Conservation (phyloP, 1,284 basidiomycete genomes). For the Porogramme epimiltina region DNA sequence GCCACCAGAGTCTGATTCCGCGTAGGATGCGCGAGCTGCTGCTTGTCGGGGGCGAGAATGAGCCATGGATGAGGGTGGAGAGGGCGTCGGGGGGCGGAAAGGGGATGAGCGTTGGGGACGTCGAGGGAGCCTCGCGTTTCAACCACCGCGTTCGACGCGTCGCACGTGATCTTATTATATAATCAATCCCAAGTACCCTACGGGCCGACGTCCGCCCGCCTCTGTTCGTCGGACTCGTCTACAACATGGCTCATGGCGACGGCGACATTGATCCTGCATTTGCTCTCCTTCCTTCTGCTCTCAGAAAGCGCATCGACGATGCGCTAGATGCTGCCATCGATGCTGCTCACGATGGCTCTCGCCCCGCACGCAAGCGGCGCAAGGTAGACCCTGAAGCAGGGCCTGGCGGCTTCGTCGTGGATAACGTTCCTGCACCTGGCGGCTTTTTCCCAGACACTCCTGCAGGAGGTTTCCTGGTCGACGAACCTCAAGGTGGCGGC, state of each 20-base stretch:
- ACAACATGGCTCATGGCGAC: conserved; percentile 6
- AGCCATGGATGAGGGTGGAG: conserved; percentile 24
- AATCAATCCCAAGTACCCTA: neutral
- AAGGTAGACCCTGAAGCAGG: conserved; percentile 16
- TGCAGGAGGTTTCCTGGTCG: conserved; percentile 8
- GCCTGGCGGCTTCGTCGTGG: conserved; percentile 20
- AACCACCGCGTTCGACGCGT: conserved; percentile 28
- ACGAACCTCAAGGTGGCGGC: conserved; percentile 10
- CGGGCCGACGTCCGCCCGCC: neutral
- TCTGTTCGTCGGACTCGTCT: conserved; percentile 2
- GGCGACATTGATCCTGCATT: conserved; percentile 26
- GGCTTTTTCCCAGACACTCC: conserved; percentile 16
- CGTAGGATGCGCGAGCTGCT: conserved; percentile 17
- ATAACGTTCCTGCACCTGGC: conserved; percentile 13
- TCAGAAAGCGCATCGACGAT: conserved; percentile 28
- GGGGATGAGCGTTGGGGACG: too few species aligned
- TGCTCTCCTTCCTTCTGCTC: conserved; percentile 18
- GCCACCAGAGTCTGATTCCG: conserved; percentile 30
- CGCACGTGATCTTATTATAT: conserved; percentile 23
- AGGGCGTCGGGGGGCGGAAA: neutral
- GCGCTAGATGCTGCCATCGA: conserved; percentile 27
- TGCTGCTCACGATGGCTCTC: neutral
- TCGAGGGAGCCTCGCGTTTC: too few species aligned
- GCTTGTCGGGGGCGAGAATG: conserved; percentile 26
- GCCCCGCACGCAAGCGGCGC: conserved; percentile 23